These are phyloP conservation scores for Neurospora sp. DNA, from an alignment of 495 filamentous ascomycete genomes.

Conservation along the genomic window DNA sequence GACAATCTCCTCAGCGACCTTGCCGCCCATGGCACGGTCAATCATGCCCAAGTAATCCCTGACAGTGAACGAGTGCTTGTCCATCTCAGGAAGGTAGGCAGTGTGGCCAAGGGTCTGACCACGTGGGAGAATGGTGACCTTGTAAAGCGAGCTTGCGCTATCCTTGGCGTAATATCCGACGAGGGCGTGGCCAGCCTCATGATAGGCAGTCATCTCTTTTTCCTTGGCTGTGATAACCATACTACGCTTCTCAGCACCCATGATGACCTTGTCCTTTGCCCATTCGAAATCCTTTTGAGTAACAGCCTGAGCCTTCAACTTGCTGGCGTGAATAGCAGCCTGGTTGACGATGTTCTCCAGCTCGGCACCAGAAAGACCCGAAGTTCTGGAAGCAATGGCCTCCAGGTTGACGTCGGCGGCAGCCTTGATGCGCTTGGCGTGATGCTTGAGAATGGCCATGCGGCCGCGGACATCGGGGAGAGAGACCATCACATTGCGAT, in stretches of 20 bases:
- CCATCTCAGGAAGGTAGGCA: slow-evolving; percentile 75
- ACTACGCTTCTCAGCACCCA: slow-evolving; percentile 84
- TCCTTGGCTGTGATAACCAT: slow-evolving; percentile 79
- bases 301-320: slow-evolving; percentile 63
- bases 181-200: slow-evolving; percentile 92
- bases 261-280: slow-evolving; percentile 97
- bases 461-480: slow-evolving; percentile 93
- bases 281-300: slow-evolving; percentile 78
- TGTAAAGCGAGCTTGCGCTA: slow-evolving; percentile 69
- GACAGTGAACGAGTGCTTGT: slow-evolving; percentile 70
- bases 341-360: slow-evolving; percentile 95
- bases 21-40: slow-evolving; percentile 80
- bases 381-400: slow-evolving; percentile 72
- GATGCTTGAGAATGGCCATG: slow-evolving; percentile 81
- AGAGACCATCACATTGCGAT: slow-evolving; percentile 78
- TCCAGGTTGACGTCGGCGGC: slow-evolving; percentile 69
- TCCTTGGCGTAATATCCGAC: slow-evolving; percentile 68
- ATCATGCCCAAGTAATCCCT: slow-evolving; percentile 65
- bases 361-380: slow-evolving; percentile 90
- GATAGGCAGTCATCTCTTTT: slow-evolving; percentile 88
- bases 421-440: slow-evolving; percentile 77
- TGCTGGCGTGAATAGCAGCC: slow-evolving; percentile 83
- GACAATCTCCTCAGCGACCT: slow-evolving; percentile 86
- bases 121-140: slow-evolving; percentile 91
- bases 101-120: slow-evolving; percentile 80